A percentile compares a stretch with the other conserved stretches of the same genome.
These are phyloP conservation scores for Skeletonema marinoi DNA, from an alignment of 108 stramenopile genomes.

Conservation along the genomic window DNA sequence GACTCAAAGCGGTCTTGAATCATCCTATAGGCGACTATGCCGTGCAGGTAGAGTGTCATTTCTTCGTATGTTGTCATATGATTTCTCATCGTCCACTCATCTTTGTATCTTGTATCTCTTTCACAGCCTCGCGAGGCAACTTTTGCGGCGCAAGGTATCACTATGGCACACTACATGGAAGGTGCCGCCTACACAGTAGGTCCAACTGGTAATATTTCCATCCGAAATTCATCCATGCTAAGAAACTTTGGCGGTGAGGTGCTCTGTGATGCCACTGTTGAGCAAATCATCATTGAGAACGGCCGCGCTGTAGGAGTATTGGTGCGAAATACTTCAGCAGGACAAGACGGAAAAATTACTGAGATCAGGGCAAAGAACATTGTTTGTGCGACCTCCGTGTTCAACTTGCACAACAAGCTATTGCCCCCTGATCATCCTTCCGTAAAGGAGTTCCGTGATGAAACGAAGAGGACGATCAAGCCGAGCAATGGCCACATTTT, in stretches of 20 bases:
- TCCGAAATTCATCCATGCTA: conserved; percentile 44
- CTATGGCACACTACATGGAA: conserved; percentile 63
- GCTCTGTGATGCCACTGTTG: conserved; percentile 57
- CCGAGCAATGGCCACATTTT: conserved; percentile 58
- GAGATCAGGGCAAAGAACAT: conserved; percentile 58
- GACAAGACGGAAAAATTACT: conserved; percentile 24
- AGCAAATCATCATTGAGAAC: conserved; percentile 51
- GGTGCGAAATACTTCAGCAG: conserved; percentile 51
- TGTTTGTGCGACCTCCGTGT: conserved; percentile 58
- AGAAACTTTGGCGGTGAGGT: conserved; percentile 56
- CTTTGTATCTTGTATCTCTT: background rate
- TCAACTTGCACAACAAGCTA: conserved; percentile 57
- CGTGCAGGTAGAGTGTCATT: conserved; percentile 17
- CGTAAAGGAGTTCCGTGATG: conserved; percentile 50
- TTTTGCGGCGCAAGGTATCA: conserved; percentile 62
- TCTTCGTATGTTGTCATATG: background rate
- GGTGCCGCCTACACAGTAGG: conserved; percentile 57
- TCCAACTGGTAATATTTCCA: conserved; percentile 57
- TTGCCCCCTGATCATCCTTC: conserved; percentile 52
- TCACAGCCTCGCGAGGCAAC: conserved; percentile 43
- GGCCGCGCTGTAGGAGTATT: conserved; percentile 56
- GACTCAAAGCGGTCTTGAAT: conserved; percentile 57
- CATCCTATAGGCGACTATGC: conserved; percentile 68
- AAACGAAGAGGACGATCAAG: conserved; percentile 36
- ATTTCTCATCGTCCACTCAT: background rate